Percentiles rank a stretch among this genome's conserved stretches.
These are phyloP conservation scores for Hyaloscypha hepaticicola DNA, from an alignment of 495 filamentous ascomycete species.

Conservation along the genomic window DNA sequence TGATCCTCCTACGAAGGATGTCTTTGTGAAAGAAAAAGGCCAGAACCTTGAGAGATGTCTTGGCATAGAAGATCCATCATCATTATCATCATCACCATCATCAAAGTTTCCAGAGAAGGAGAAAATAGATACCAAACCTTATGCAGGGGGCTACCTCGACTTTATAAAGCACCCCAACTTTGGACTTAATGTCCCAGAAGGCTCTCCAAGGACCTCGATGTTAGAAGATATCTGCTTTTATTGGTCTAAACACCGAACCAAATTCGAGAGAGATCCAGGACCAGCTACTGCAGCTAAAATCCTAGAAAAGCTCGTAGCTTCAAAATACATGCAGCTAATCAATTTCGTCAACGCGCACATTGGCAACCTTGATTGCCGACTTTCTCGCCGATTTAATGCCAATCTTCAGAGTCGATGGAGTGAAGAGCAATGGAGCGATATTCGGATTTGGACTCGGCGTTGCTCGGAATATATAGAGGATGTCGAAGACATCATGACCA, in stretches of 20 bases:
- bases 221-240: conserved; percentile 6
- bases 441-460: not conserved
- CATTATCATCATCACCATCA: not conserved
- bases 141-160: conserved; percentile 2
- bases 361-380: not conserved
- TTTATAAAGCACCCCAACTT: not conserved
- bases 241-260: not conserved
- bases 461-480: conserved; percentile 1
- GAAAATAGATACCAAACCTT: not conserved
- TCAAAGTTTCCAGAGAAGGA: not conserved
- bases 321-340: conserved; percentile 1
- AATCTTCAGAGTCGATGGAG: not conserved
- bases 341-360: not conserved
- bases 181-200: not conserved
- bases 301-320: not conserved
- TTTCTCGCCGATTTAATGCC: not conserved
- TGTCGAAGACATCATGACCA: not conserved
- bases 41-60: not conserved
- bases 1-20: not conserved
- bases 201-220: not conserved
- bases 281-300: not conserved
- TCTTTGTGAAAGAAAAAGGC: not conserved
- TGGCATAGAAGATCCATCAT: too few relatives aligned
- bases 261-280: not conserved
- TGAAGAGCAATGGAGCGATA: conserved; percentile 7